Percentiles rank a stretch among this genome's conserved stretches.
Conservation (phyloP, 768 basidiomycete species). For the Psilocybe cubensis region DNA sequence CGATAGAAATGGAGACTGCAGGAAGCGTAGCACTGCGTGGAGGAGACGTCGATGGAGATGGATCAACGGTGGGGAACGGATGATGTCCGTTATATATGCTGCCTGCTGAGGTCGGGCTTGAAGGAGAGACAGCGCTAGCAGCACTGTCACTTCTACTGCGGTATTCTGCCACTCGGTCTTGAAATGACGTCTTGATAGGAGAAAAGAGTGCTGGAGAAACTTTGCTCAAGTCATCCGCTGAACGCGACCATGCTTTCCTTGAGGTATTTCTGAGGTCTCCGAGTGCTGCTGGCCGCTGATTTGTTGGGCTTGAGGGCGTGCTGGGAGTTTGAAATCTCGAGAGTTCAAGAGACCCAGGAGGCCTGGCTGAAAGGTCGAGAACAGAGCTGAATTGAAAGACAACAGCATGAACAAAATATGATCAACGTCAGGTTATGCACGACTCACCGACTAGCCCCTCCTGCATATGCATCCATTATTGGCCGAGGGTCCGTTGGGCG, state of each 20-base stretch:
- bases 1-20: slow-evolving; percentile 51
- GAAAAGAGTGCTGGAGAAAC: slow-evolving; percentile 39
- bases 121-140: slow-evolving; percentile 44
- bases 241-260: slow-evolving; percentile 77
- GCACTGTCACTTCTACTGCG: slow-evolving; percentile 61
- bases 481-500: slow-evolving; percentile 84
- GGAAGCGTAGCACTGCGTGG: slow-evolving; percentile 38
- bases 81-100: slow-evolving; percentile 37
- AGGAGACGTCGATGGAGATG: slow-evolving; percentile 35
- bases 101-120: slow-evolving; percentile 37
- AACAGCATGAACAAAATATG: too few relatives aligned
- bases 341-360: slow-evolving; percentile 48
- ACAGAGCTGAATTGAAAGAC: slow-evolving; percentile 54
- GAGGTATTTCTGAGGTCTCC: slow-evolving; percentile 76
- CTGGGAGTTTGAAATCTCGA: slow-evolving; percentile 38
- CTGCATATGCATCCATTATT: slow-evolving; percentile 61
- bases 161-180: slow-evolving; percentile 69
- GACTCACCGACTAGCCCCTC: slow-evolving; percentile 56
- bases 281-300: slow-evolving; percentile 32
- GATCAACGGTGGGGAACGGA: slow-evolving; percentile 44
- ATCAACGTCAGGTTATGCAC: slow-evolving; percentile 7
- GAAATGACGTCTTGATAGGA: slow-evolving; percentile 53
- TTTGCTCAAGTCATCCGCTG: slow-evolving; percentile 77
- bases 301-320: slow-evolving; percentile 41
- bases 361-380: slow-evolving; percentile 58